These are phyloP conservation scores for Ceratobasidium sp. DNA, from an alignment of 1,284 basidiomycete species.

Conservation along the genomic window DNA sequence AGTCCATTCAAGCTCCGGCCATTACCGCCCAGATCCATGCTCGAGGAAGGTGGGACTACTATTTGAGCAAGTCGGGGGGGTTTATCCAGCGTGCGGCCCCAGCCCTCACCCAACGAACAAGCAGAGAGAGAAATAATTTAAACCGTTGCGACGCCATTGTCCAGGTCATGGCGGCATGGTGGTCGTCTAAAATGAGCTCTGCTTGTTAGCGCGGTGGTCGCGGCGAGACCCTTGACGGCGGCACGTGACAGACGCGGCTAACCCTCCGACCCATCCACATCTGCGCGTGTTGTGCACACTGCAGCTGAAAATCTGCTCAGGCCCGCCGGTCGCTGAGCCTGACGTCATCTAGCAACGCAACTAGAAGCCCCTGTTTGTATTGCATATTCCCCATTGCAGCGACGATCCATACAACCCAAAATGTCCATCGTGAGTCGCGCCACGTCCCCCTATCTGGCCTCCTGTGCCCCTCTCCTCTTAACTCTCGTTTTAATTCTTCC, in stretches of 20 bases:
- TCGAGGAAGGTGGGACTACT: no score
- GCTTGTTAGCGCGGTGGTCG: not conserved
- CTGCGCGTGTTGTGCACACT: not conserved
- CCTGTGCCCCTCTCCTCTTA: constrained; percentile 4
- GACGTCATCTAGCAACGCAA: constrained; percentile 37
- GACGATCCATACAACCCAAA: constrained; percentile 17
- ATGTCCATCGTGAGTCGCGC: constrained; percentile 34
- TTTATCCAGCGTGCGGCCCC: no score
- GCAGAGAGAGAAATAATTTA: no score
- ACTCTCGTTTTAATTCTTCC: constrained; percentile 2
- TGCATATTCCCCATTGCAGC: constrained; percentile 24
- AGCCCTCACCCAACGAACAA: no score
- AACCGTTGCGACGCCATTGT: no score
- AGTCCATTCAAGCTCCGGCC: no score
- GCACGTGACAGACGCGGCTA: constrained; percentile 34
- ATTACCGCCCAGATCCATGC: no score
- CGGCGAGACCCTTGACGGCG: not conserved
- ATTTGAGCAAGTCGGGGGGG: no score
- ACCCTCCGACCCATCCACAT: constrained; percentile 37
- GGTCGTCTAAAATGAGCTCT: no score
- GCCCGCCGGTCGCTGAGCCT: not conserved
- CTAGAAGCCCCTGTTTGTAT: constrained; percentile 9
- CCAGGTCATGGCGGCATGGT: no score
- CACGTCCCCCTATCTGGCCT: constrained; percentile 21
- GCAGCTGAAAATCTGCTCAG: not conserved